Evolutionary conservation across 208 protist species (phyloP).

Genomic region (Leishmania tropica): DNA sequence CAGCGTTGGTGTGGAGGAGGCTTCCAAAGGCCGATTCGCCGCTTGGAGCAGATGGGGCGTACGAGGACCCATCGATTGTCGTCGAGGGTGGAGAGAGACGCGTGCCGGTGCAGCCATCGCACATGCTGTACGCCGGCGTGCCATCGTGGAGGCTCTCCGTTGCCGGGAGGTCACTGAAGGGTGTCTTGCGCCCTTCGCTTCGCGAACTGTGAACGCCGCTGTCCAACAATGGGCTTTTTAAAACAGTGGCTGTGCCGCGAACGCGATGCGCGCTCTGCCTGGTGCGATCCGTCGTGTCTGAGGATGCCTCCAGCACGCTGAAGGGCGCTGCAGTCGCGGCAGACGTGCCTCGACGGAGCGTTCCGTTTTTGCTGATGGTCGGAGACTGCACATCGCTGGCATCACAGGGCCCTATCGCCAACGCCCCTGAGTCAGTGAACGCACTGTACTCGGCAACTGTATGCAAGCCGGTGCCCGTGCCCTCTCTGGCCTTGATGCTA

Average conservation of each 20-base stretch:
- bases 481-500: neutral
- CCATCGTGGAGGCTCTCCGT: neutral
- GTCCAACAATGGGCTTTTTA: too few species aligned
- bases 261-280: neutral
- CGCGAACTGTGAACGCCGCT: neutral
- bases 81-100: neutral
- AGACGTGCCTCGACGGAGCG: neutral
- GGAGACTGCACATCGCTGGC: neutral
- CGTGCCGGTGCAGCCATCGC: neutral
- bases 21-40: neutral
- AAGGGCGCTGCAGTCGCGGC: too few species aligned
- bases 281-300: neutral
- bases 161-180: neutral
- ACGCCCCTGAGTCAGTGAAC: neutral
- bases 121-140: neutral
- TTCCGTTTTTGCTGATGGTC: too few species aligned
- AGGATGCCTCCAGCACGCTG: neutral
- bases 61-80: neutral
- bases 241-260: neutral
- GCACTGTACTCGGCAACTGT: conserved; percentile 4
- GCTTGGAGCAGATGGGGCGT: neutral
- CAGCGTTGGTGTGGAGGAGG: neutral
- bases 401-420: neutral
- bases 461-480: neutral
- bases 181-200: neutral